Evolutionary conservation across 352 stramenopile genomes (phyloP), one percentile per base, ranked within the genome.

Genomic region (Phytopythium mirpurense): DNA sequence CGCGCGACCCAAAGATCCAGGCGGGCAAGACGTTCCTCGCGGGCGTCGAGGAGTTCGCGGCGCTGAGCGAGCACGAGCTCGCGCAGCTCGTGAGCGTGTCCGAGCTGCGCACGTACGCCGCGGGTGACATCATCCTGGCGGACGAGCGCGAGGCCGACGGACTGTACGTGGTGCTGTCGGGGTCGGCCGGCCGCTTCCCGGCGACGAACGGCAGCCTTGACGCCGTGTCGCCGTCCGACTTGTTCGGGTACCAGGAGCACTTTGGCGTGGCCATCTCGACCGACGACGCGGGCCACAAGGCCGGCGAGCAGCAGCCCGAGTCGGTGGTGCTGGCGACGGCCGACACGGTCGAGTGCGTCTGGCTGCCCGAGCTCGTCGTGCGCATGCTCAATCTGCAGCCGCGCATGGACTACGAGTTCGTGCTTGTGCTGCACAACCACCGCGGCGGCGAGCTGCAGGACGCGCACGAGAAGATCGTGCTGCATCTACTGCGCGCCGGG

Each of bases 361-460:
- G 74, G 72, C 68, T 86, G 18, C 67, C 74, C 0, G 66, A 75
- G 35, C 48, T 81, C 26, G 68, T 78, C 18, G 58, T 86, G 23
- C 72, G 69, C 51, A 73, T 83, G 72, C 72, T 86, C 53, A 86
- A 83, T 55, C 55, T 86, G 21, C 72, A 80, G 59, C 65, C 74
- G 31, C 74, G 74, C 7, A 66, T 86, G 54, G 72, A 81, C 36
- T 63, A 74, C 54, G 74, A 86, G 65, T 86, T 86, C 48, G 72
- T 65, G 31, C 38, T 86, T 2, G 57, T 83, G 12, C 64, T 83
- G 32, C 65, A 86, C 51, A 79, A 81, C 56, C 55, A 46, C 26
- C 56, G 54, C 11, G 43, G 41, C 0, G 71, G 76, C 11, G 42
- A 56, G 40, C 35, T 67, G 1, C 55, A 64, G 9, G 58, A 64